phyloP scores from a whole-genome alignment of 495 filamentous ascomycete genomes.

The Diplogelasinospora grovesii region DNA sequence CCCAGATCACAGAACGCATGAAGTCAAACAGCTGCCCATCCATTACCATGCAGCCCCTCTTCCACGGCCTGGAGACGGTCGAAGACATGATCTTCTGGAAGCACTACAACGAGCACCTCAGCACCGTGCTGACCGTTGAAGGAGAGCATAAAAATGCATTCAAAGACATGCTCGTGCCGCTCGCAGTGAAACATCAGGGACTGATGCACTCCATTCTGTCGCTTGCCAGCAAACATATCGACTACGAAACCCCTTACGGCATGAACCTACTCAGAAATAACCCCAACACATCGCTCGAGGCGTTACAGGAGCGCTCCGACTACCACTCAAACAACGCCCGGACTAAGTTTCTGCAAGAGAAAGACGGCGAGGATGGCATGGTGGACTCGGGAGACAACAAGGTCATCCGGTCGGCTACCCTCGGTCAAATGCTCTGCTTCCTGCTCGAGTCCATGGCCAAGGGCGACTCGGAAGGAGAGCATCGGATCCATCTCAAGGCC shows the following conservation, averaged over 20 bases:
- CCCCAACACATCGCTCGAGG: slow-evolving; percentile 33
- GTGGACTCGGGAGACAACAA: no score
- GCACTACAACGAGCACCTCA: slow-evolving; percentile 77
- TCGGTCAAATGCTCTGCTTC: slow-evolving; percentile 67
- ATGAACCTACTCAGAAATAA: slow-evolving; percentile 38
- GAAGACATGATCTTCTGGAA: slow-evolving; percentile 79
- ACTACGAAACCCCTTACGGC: slow-evolving; percentile 46
- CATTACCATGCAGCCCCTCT: slow-evolving; percentile 67
- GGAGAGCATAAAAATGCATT: slow-evolving; percentile 84
- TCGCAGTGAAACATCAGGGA: slow-evolving; percentile 75
- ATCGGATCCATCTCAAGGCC: slow-evolving; percentile 72
- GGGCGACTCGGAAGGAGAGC: slow-evolving; percentile 69
- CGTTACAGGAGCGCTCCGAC: slow-evolving; percentile 41
- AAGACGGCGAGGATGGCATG: slow-evolving; percentile 32
- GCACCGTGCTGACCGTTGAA: slow-evolving; percentile 73
- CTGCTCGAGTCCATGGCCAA: slow-evolving; percentile 75
- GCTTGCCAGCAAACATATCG: slow-evolving; percentile 75
- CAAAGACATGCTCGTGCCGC: slow-evolving; percentile 78
- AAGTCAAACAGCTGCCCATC: slow-evolving; percentile 41
- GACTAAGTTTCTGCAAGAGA: slow-evolving; percentile 36
- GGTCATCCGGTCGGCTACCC: slow-evolving; percentile 58
- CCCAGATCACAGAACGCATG: slow-evolving; percentile 41
- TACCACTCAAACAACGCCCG: slow-evolving; percentile 58
- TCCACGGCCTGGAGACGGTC: slow-evolving; percentile 79
- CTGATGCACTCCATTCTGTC: slow-evolving; percentile 92